Evolutionary conservation across 345 rosid species (phyloP).

Genomic region (Orychophragmus violaceus): DNA sequence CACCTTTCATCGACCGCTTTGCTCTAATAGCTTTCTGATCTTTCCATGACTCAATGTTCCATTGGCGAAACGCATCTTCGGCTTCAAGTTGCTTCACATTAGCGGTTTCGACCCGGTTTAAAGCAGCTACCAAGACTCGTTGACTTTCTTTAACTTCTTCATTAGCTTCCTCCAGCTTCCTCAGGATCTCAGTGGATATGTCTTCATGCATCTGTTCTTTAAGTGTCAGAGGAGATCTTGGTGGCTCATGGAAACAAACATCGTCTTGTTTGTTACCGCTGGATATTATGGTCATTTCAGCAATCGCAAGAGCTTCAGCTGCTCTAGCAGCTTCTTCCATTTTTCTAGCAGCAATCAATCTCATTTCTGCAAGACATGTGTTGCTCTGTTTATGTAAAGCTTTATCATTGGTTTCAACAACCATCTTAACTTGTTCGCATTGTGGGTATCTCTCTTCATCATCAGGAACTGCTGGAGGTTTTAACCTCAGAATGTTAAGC

Average conservation of each 20-base stretch:
- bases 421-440: slow-evolving; percentile 39
- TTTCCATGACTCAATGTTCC: slow-evolving; percentile 52
- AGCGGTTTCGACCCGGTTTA: slow-evolving; percentile 59
- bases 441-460: slow-evolving; percentile 1
- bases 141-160: slow-evolving; percentile 70
- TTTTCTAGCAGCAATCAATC: slow-evolving; percentile 82
- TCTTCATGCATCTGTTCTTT: slow-evolving; percentile 16
- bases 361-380: slow-evolving; percentile 59
- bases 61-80: slow-evolving; percentile 58
- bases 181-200: slow-evolving; percentile 32
- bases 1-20: slow-evolving; percentile 21
- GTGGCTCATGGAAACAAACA: slow-evolving; percentile 54
- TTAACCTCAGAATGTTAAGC: slow-evolving; percentile 43
- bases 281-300: slow-evolving; percentile 49
- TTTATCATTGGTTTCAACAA: slow-evolving; percentile 32
- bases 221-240: slow-evolving; percentile 40
- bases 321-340: slow-evolving; percentile 99
- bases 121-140: slow-evolving; percentile 60
- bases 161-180: slow-evolving; percentile 72
- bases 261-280: slow-evolving; percentile 18
- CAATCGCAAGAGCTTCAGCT: slow-evolving; percentile 82
- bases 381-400: slow-evolving; percentile 35
- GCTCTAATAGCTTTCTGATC: slow-evolving; percentile 25
- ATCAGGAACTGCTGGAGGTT: slow-evolving; percentile 14
- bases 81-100: slow-evolving; percentile 69